A percentile compares a stretch with the other conserved stretches of the same genome.
Conservation (phyloP, 2,329 filamentous ascomycete genomes). For the Xylaria sp. region DNA sequence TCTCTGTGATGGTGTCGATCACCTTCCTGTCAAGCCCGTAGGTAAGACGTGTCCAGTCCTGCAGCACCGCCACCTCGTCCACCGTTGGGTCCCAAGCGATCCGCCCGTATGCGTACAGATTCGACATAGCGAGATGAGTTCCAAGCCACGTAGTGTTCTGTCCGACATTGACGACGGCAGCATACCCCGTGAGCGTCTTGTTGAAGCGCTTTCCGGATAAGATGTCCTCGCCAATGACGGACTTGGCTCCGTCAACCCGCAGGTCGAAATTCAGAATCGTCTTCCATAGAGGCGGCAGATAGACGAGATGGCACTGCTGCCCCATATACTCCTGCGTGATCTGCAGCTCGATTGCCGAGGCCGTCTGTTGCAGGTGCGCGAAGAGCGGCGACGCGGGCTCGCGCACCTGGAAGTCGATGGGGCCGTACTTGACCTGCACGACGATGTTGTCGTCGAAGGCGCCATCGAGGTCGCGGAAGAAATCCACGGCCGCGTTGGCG, state of each 20-base stretch:
- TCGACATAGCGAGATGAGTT: slow-evolving; percentile 75
- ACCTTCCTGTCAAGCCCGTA: slow-evolving; percentile 67
- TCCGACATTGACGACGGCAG: slow-evolving; percentile 75
- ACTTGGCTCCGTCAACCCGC: slow-evolving; percentile 66
- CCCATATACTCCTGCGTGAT: slow-evolving; percentile 77
- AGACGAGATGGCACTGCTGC: slow-evolving; percentile 76
- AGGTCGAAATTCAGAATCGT: slow-evolving; percentile 75
- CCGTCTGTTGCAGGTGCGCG: slow-evolving; percentile 58
- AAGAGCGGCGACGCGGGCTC: slow-evolving; percentile 75
- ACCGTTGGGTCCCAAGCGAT: slow-evolving; percentile 71
- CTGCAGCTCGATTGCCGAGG: slow-evolving; percentile 70
- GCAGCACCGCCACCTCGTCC: slow-evolving; percentile 62
- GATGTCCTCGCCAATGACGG: slow-evolving; percentile 66
- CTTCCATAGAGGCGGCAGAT: slow-evolving; percentile 75
- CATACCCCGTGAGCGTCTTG: slow-evolving; percentile 68
- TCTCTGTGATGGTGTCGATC: slow-evolving; percentile 67
- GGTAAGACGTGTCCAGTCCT: slow-evolving; percentile 76
- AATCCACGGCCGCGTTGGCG: slow-evolving; percentile 75
- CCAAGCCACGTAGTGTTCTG: slow-evolving; percentile 75
- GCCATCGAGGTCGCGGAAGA: slow-evolving; percentile 71
- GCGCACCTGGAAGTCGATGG: slow-evolving; percentile 79
- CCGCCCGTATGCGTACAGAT: slow-evolving; percentile 75
- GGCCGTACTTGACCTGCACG: slow-evolving; percentile 78
- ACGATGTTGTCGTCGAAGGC: slow-evolving; percentile 77
- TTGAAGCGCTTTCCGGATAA: slow-evolving; percentile 69